A percentile compares a stretch with the other conserved stretches of the same genome.
These are phyloP conservation scores for Cytospora paraplurivora DNA, from an alignment of 2,329 filamentous ascomycete genomes.

Conservation along the genomic window DNA sequence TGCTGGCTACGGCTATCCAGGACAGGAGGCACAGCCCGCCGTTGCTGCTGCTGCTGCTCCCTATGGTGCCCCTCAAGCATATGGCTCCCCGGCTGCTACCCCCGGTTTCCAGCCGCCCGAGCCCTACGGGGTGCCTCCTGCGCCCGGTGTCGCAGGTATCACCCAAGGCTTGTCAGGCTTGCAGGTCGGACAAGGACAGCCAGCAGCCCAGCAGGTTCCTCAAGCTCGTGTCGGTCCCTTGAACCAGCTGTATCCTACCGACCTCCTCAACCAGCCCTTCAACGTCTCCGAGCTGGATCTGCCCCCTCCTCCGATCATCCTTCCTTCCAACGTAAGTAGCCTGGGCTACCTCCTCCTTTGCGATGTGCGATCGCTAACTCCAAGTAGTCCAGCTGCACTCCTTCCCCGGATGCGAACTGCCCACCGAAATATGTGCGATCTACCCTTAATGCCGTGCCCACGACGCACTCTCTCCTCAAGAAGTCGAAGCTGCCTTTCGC, in stretches of 20 bases:
- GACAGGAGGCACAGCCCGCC: conserved; percentile 45
- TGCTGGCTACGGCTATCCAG: conserved; percentile 62
- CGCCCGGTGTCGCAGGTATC: conserved; percentile 61
- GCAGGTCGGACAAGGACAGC: conserved; percentile 70
- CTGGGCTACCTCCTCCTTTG: not conserved
- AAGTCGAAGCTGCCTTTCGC: conserved; percentile 96
- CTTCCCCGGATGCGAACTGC: conserved; percentile 89
- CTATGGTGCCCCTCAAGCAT: conserved; percentile 48
- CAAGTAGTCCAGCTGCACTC: conserved; percentile 79
- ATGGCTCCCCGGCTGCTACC: conserved; percentile 42
- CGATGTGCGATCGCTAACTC: conserved; percentile 19
- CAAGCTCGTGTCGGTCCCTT: conserved; percentile 53
- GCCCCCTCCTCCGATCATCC: conserved; percentile 84
- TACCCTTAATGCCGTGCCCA: conserved; percentile 90
- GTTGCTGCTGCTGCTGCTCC: conserved; percentile 41
- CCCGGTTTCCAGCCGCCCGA: conserved; percentile 56
- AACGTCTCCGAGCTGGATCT: conserved; percentile 90
- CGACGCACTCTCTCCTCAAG: conserved; percentile 88
- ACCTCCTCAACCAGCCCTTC: conserved; percentile 90
- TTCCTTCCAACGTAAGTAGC: conserved; percentile 83
- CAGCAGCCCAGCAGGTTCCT: conserved; percentile 52
- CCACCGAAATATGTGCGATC: conserved; percentile 92
- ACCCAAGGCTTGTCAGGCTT: conserved; percentile 86
- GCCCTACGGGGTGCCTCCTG: conserved; percentile 36
- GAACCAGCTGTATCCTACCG: conserved; percentile 90